Evolutionary conservation across 176 grass and related monocot genomes (phyloP), one percentile per base, ranked within the genome.

Genomic region (barley (Hordeum vulgare)): DNA sequence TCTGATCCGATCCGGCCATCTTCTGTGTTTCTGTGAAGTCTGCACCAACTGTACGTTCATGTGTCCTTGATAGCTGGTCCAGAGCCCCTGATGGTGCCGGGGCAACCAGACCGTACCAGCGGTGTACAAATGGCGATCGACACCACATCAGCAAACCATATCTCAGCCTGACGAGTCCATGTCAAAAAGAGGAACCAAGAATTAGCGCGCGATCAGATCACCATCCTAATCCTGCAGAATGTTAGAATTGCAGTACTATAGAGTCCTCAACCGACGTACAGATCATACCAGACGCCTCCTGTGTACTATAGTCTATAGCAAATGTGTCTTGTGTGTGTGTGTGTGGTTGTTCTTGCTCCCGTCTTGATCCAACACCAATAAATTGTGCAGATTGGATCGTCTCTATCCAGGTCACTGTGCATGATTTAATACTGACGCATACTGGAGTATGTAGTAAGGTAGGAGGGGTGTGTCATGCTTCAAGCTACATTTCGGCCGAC

Each of bases 41-140:
- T 6, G 61, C 61, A 17, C 27, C 12, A 27, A 83, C 44, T 44
- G 63, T 79, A 23, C 21, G 64, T 40, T 66, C 69, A 33, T 75
- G 34, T 79, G 86, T 79, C 75, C 42, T 74, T 58, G 80, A 25
- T 18, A 54, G 51, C 58, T 29, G 76, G 58, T 29, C 81, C 70
- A 29, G 42, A 21, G 68, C 21, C 66, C 58, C 36, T 90, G 88
- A 90, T 86, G 74, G 84, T 83, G 60, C 88, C 25, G 7, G 9
- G 44, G 80, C 74, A 86, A 20, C 84, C 65, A 45, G 67, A 66
- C 79, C 66, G 74, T 83, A 67, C 84, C 66, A 33, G n/a, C n/a
- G n/a, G n/a, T n/a, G n/a, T n/a, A n/a, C n/a, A n/a, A n/a, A n/a
- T 28, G 74, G 44, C 82, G 40, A 71, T 44, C 28, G 37, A 85